Conservation (phyloP, 2,329 filamentous ascomycete species). For the Xylaria digitata region DNA sequence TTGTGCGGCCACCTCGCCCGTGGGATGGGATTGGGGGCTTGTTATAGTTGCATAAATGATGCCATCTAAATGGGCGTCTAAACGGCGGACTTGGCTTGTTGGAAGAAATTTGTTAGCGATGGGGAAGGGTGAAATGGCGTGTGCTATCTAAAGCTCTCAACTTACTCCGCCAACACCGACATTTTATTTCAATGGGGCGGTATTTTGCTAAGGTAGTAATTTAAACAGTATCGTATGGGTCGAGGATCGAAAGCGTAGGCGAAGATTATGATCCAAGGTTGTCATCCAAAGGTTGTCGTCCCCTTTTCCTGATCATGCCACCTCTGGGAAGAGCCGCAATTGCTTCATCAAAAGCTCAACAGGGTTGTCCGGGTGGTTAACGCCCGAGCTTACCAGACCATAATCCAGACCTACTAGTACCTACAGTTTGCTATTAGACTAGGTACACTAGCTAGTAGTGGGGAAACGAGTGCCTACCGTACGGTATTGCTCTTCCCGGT, state of each 20-base stretch:
- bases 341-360: slow-evolving; percentile 16
- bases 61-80: slow-evolving; percentile 74
- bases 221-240: slow-evolving; percentile 38
- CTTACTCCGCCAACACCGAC: slow-evolving; percentile 63
- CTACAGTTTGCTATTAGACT: too few relatives aligned
- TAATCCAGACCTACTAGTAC: not conserved
- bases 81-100: slow-evolving; percentile 65
- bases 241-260: slow-evolving; percentile 35
- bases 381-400: slow-evolving; percentile 11
- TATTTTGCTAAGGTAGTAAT: slow-evolving; percentile 22
- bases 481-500: slow-evolving; percentile 21
- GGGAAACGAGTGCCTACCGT: slow-evolving; percentile 3
- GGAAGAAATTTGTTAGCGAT: slow-evolving; percentile 29
- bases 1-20: slow-evolving; percentile 53
- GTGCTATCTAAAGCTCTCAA: slow-evolving; percentile 39
- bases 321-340: slow-evolving; percentile 22
- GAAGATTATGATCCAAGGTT: not conserved
- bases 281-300: slow-evolving; percentile 33
- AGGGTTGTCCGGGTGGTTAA: not conserved
- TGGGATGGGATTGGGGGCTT: slow-evolving; percentile 54
- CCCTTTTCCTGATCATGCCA: slow-evolving; percentile 43
- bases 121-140: slow-evolving; percentile 26
- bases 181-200: slow-evolving; percentile 47
- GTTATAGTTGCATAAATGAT: slow-evolving; percentile 63
- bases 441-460: not conserved